phyloP scores from a whole-genome alignment of 371 early-diverging fungal species.

The Lichtheimia ramosa region DNA sequence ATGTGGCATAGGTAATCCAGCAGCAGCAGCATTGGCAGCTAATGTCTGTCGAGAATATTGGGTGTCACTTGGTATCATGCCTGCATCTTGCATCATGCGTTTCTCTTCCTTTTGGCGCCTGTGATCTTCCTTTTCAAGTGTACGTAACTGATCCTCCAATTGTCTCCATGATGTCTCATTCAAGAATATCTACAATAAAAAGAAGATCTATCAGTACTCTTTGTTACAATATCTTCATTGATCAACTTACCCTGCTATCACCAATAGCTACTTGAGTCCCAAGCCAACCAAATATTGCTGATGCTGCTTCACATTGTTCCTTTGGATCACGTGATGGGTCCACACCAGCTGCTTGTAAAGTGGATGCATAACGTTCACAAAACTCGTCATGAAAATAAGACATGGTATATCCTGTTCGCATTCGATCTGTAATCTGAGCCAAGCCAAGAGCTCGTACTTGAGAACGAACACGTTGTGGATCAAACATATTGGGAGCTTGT shows the following conservation, averaged over 20 bases:
- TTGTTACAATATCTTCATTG: background rate
- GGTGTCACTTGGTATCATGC: background rate
- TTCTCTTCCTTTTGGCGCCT: conserved; percentile 26
- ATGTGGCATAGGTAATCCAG: conserved; percentile 22
- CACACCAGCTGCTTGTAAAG: conserved; percentile 44
- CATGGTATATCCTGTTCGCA: conserved; percentile 56
- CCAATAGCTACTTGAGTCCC: conserved; percentile 72
- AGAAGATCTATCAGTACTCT: background rate
- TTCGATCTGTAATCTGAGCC: conserved; percentile 53
- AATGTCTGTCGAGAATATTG: conserved; percentile 8
- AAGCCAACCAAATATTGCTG: conserved; percentile 67
- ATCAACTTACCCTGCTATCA: conserved; percentile 43
- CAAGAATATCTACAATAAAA: conserved; percentile 58
- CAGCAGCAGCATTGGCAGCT: conserved; percentile 20
- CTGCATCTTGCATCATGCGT: conserved; percentile 12
- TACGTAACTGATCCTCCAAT: conserved; percentile 59
- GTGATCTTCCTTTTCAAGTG: conserved; percentile 34
- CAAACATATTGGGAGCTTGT: conserved; percentile 60
- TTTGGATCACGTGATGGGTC: conserved; percentile 30
- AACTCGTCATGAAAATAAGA: conserved; percentile 62
- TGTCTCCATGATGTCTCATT: conserved; percentile 69
- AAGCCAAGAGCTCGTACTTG: conserved; percentile 67
- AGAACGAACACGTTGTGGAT: conserved; percentile 56
- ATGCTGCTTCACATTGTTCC: conserved; percentile 60
- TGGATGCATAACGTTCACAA: conserved; percentile 63